phyloP scores from a whole-genome alignment of 2,329 filamentous ascomycete genomes.

The Sclerotiophoma versabilis region DNA sequence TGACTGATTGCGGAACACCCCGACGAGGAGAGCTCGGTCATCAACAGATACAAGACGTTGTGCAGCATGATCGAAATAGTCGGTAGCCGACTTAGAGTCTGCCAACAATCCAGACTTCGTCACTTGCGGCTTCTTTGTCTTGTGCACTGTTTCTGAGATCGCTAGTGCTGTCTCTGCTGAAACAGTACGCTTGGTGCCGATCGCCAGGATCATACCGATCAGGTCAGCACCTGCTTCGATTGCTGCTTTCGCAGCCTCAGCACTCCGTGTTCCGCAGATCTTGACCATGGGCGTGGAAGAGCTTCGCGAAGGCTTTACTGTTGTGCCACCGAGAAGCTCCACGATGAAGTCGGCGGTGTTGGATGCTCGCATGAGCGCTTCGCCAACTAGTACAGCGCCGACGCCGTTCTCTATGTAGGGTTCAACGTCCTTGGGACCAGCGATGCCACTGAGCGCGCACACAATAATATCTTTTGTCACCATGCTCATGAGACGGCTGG shows the following conservation, averaged over 20 bases:
- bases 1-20: constrained; percentile 92
- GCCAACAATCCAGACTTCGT: constrained; percentile 32
- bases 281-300: constrained; percentile 71
- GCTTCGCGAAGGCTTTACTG: constrained; percentile 18
- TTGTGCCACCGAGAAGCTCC: constrained; percentile 73
- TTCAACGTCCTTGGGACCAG: constrained; percentile 83
- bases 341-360: constrained; percentile 84
- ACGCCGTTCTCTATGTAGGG: constrained; percentile 89
- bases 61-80: constrained; percentile 73
- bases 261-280: constrained; percentile 89
- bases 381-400: constrained; percentile 90
- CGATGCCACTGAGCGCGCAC: constrained; percentile 93
- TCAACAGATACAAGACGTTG: constrained; percentile 56
- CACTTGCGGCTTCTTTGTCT: constrained; percentile 48
- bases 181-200: constrained; percentile 80
- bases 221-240: constrained; percentile 88
- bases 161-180: constrained; percentile 77
- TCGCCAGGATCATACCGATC: constrained; percentile 90
- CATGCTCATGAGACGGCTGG: constrained; percentile 83
- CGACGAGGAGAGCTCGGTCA: constrained; percentile 78
- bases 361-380: constrained; percentile 91
- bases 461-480: constrained; percentile 87
- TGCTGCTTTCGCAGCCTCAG: constrained; percentile 80
- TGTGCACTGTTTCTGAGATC: constrained; percentile 81
- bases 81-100: constrained; percentile 55